A percentile compares a stretch with the other conserved stretches of the same genome.
Conservation (phyloP, 371 early-diverging fungal genomes). For the Zychaea mexicana region DNA sequence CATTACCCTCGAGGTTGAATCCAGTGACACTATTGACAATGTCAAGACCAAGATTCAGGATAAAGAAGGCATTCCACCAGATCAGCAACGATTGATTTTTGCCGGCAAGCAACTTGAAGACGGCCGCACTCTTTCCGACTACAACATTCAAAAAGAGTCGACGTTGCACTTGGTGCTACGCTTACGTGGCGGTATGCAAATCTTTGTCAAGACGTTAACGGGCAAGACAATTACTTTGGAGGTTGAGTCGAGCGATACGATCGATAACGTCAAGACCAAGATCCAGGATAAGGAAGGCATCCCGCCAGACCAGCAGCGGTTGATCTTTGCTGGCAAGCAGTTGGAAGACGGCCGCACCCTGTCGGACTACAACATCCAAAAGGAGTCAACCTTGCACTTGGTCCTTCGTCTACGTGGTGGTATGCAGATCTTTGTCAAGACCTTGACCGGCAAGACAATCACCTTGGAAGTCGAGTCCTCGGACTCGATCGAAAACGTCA, state of each 20-base stretch:
- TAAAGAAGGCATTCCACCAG: constrained; percentile 96
- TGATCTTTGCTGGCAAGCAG: constrained; percentile 99
- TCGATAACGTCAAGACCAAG: constrained; percentile 92
- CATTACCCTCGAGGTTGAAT: constrained; percentile 93
- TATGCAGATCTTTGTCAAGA: constrained; percentile 72
- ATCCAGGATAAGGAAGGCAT: constrained; percentile 98
- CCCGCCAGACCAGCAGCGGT: constrained; percentile 99
- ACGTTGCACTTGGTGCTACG: constrained; percentile 92
- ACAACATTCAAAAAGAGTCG: constrained; percentile 77
- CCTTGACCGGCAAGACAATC: constrained; percentile 82
- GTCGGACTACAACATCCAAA: constrained; percentile 83
- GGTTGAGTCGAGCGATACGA: constrained; percentile 80
- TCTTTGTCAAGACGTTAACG: constrained; percentile 80
- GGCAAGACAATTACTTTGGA: constrained; percentile 91
- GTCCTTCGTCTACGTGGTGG: constrained; percentile 94
- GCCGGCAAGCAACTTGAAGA: constrained; percentile 95
- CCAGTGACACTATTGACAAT: constrained; percentile 86
- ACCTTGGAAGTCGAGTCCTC: constrained; percentile 83
- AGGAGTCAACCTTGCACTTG: constrained; percentile 96
- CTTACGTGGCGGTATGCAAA: constrained; percentile 76
- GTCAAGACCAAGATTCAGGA: constrained; percentile 95
- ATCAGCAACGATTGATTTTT: constrained; percentile 95
- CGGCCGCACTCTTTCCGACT: constrained; percentile 66
- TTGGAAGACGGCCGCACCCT: constrained; percentile 94
- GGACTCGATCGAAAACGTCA: constrained; percentile 93